phyloP scores from a whole-genome alignment of 1,284 basidiomycete species.

The Cryptococcus sp. region DNA sequence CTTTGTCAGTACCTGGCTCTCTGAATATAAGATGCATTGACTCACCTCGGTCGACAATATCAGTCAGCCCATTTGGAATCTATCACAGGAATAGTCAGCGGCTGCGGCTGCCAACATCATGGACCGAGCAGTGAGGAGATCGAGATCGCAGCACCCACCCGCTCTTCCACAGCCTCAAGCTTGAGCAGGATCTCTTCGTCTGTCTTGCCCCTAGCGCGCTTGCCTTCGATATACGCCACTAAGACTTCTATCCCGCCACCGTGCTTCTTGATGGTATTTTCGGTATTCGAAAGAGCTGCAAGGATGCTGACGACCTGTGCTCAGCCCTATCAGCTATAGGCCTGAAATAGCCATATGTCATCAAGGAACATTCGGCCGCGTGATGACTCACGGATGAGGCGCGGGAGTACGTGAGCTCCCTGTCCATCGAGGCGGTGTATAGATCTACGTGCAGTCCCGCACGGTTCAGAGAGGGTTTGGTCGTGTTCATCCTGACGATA shows the following conservation, averaged over 20 bases:
- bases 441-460: slow-evolving; percentile 1
- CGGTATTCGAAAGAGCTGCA: background rate
- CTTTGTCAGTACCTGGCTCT: too few species aligned
- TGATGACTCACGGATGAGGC: slow-evolving; percentile 5
- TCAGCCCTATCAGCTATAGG: background rate
- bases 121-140: too few species aligned
- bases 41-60: too few species aligned
- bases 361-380: background rate
- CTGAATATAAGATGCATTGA: too few species aligned
- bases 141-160: slow-evolving; percentile 14
- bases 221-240: slow-evolving; percentile 11
- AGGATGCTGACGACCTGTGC: slow-evolving; percentile 8
- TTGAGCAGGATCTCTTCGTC: slow-evolving; percentile 9
- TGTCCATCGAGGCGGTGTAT: slow-evolving; percentile 2
- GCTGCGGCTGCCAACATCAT: too few species aligned
- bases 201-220: slow-evolving; percentile 10
- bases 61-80: too few species aligned
- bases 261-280: too few species aligned
- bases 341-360: background rate
- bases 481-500: background rate
- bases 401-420: slow-evolving; percentile 9
- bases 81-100: too few species aligned
- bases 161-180: slow-evolving; percentile 1
- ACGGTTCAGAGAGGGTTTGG: background rate
- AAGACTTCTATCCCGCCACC: slow-evolving; percentile 3